These are phyloP conservation scores for Hevea brasiliensis DNA, from an alignment of 345 rosid genomes.

Conservation along the genomic window DNA sequence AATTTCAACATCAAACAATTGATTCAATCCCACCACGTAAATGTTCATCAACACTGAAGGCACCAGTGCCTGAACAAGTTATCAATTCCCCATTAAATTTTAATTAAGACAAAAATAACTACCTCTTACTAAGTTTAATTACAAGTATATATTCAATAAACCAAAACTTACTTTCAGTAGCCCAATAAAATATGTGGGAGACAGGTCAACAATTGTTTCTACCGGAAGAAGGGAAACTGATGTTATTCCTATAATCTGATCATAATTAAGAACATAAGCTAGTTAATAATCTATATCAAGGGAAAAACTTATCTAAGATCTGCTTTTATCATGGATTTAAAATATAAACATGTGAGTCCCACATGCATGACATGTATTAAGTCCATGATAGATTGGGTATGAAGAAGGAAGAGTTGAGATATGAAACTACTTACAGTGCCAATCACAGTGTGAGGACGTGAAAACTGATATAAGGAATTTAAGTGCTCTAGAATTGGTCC, in stretches of 20 bases:
- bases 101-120: too few species aligned
- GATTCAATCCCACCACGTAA: constrained; percentile 38
- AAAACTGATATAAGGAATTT: constrained; percentile 24
- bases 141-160: too few species aligned
- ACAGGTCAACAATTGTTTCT: constrained; percentile 23
- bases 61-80: constrained; percentile 25
- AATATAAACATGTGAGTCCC: too few species aligned
- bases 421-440: constrained; percentile 32
- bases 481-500: neutral
- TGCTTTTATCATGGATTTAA: too few species aligned
- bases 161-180: constrained; percentile 29
- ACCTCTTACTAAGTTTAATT: too few species aligned
- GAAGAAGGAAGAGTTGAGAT: neutral
- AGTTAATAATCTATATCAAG: too few species aligned
- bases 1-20: constrained; percentile 34
- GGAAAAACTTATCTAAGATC: too few species aligned
- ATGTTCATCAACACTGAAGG: constrained; percentile 35
- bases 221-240: constrained; percentile 37
- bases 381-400: too few species aligned
- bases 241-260: constrained; percentile 32
- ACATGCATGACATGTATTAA: too few species aligned
- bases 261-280: neutral
- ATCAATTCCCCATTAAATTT: too few species aligned
- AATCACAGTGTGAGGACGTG: constrained; percentile 40
- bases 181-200: constrained; percentile 29